These are phyloP conservation scores for Erodium maritimum DNA, from an alignment of 345 rosid species.

Conservation along the genomic window DNA sequence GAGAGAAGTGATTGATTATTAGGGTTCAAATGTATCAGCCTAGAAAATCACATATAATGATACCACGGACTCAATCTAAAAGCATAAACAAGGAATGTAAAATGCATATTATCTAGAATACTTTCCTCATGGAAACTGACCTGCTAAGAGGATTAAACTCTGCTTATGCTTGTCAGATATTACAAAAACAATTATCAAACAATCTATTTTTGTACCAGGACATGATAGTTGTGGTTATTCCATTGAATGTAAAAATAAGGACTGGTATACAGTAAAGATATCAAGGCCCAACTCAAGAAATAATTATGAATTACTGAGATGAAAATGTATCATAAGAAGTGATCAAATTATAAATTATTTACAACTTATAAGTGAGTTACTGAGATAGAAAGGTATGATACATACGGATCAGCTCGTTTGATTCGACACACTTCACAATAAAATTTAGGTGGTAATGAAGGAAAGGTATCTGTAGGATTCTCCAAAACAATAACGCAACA, in stretches of 20 bases:
- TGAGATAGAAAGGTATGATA: conserved; percentile 4
- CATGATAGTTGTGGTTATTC: neutral
- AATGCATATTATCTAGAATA: neutral
- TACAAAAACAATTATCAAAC: neutral
- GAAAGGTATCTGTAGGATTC: conserved; percentile 15
- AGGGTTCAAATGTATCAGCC: neutral
- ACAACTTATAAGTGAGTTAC: neutral
- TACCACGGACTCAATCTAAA: neutral
- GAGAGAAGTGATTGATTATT: neutral
- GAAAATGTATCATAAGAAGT: too few species aligned
- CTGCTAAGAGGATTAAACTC: neutral
- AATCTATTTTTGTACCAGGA: neutral
- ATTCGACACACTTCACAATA: conserved; percentile 31
- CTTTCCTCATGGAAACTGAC: neutral
- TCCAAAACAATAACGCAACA: conserved; percentile 23
- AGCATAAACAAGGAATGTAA: neutral
- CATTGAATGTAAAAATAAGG: neutral
- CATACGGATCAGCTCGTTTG: conserved; percentile 35
- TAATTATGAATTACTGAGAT: too few species aligned
- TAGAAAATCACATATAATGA: neutral
- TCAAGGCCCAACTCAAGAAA: neutral
- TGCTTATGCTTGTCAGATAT: neutral
- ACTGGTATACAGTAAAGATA: neutral
- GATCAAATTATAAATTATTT: too few species aligned
- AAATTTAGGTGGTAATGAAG: conserved; percentile 12